These are phyloP conservation scores for Corymbia calophylla DNA, from an alignment of 441 rosid species.

Conservation along the genomic window DNA sequence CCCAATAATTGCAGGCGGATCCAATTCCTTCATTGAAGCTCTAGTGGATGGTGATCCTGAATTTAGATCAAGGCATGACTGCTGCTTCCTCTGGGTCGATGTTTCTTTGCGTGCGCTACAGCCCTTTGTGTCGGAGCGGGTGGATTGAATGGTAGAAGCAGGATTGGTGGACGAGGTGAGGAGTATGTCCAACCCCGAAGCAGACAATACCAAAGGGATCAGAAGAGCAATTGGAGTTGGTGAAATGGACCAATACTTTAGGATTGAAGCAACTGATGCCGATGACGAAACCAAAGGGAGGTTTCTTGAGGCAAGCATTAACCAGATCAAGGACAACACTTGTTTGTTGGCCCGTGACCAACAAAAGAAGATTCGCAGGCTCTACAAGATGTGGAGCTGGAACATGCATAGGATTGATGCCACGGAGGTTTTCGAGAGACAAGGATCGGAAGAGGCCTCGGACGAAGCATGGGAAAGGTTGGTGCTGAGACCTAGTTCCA, in stretches of 20 bases:
- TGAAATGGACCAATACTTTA: background rate
- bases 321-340: background rate
- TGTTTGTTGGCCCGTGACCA: background rate
- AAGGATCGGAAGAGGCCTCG: background rate
- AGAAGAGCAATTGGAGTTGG: background rate
- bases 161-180: background rate
- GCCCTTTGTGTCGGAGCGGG: background rate
- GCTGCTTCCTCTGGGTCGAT: background rate
- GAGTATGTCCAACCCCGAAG: background rate
- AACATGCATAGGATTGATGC: background rate
- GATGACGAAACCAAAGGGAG: background rate
- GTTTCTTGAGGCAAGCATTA: background rate
- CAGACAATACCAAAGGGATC: background rate
- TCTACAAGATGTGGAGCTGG: background rate
- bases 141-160: background rate
- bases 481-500: constrained; percentile 47
- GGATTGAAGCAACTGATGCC: background rate
- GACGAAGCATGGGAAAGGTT: constrained; percentile 40
- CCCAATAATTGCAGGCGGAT: background rate
- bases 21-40: background rate
- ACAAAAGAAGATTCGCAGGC: background rate
- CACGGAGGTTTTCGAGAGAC: background rate
- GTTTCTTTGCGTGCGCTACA: background rate
- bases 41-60: background rate
- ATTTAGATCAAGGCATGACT: background rate